Evolutionary conservation across 1,284 basidiomycete genomes (phyloP).

Genomic region (Fomitopsis pinicola): DNA sequence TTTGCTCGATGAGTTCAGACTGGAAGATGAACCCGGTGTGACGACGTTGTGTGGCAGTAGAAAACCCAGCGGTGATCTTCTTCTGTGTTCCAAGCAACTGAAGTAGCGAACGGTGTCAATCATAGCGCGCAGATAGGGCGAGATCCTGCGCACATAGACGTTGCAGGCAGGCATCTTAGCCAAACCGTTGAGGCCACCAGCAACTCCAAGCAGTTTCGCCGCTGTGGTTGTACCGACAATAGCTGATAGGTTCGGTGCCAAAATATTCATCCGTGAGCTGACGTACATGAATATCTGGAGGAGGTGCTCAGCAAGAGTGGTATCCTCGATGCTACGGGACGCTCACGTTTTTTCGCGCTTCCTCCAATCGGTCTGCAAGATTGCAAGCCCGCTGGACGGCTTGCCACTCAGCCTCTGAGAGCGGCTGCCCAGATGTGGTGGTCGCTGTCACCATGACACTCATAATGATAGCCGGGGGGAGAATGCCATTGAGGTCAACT

Average conservation of each 20-base stretch:
- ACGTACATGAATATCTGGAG: slow-evolving; percentile 94
- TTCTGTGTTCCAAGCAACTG: slow-evolving; percentile 92
- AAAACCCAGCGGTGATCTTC: slow-evolving; percentile 86
- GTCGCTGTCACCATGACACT: slow-evolving; percentile 96
- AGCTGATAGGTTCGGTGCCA: slow-evolving; percentile 96
- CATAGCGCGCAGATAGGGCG: slow-evolving; percentile 4
- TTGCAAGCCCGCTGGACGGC: slow-evolving; percentile 84
- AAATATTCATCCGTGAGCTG: slow-evolving; percentile 96
- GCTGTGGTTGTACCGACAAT: slow-evolving; percentile 98
- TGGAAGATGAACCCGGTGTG: slow-evolving; percentile 98
- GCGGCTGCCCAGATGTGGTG: slow-evolving; percentile 76
- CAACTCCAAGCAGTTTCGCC: slow-evolving; percentile 95
- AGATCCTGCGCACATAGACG: slow-evolving; percentile 67
- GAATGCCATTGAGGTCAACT: slow-evolving; percentile 73
- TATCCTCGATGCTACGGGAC: background rate
- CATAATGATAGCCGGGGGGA: slow-evolving; percentile 93
- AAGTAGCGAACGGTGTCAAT: background rate
- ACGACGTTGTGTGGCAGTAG: slow-evolving; percentile 76
- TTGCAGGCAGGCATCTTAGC: slow-evolving; percentile 97
- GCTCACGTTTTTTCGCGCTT: slow-evolving; percentile 78
- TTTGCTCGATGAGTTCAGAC: slow-evolving; percentile 80
- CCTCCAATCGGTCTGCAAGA: slow-evolving; percentile 84
- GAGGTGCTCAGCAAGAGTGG: background rate
- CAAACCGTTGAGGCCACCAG: slow-evolving; percentile 88
- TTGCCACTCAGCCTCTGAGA: slow-evolving; percentile 72